Percentiles rank a stretch among this genome's conserved stretches.
These are phyloP conservation scores for barley (Hordeum vulgare) DNA, from an alignment of 176 grass and related monocot genomes.

Conservation along the genomic window MorexV3_pseudomolecules_assembly NC_058520.1:38073410-38073909, in stretches of 20 bases:
- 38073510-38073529: not conserved
- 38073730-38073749: constrained; percentile 76
- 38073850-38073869: not conserved
- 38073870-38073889: not conserved
- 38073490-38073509: not conserved
- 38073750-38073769: constrained; percentile 69
- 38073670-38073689: constrained; percentile 51
- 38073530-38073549: not conserved
- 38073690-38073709: constrained; percentile 93
- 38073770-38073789: constrained; percentile 71
- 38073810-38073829: not conserved
- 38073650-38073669: constrained; percentile 12
- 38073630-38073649: not conserved
- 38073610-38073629: not conserved
- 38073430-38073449: not conserved
- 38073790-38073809: constrained; percentile 20
- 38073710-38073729: constrained; percentile 94
- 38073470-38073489: not conserved
- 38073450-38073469: not conserved
- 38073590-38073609: not conserved
- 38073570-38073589: not conserved
- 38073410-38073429: not conserved
- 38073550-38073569: not conserved
- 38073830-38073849: constrained; percentile 8
- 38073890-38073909: not conserved